Base-by-base conservation (phyloP, 225 moss, liverwort and hornwort genomes). In the Bryum argenteum region DNA sequence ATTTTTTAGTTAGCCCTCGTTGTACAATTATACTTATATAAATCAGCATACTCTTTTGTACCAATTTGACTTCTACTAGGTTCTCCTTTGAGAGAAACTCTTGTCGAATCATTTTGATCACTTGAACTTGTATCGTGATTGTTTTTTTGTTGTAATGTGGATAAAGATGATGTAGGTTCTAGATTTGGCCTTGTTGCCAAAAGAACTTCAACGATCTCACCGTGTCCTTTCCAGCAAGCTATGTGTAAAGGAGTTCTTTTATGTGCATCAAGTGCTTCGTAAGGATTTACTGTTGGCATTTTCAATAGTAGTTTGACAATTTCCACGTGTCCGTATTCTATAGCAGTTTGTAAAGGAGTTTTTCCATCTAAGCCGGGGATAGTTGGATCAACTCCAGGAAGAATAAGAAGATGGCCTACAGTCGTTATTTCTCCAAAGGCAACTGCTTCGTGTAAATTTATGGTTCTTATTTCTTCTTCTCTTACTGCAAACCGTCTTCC, bases 211-310 rank as follows among this genome's bases (percentile, higher is more conserved):
- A 65, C 72, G 56, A 81, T 72, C 1, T 43, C 48, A 40, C 68
- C 45, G n/a, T 71, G 20, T 1, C 77, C 60, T 66, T 78, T 78
- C 60, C 60, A 78, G 44, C 77, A 78, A 6, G 71, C 71, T 41
- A 71, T 52, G 1, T 78, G 43, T 8, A 78, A 37, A 20, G 59
- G 71, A 52, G 52, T 77, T 51, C 12, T 19, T 59, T 66, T 10
- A 8, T 33, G 42, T 28, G 4, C 1, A 66, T 77, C 71, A 59
- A 77, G 1, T 13, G 50, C 2, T 52, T 11, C 23, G 53, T 71
- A 8, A 10, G 71, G 52, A 71, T 53, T 77, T 3, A 71, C 8
- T 9, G 2, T 60, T 26, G 60, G 66, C 59, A 66, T 71, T 21
- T 65, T 77, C 8, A 66, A 53, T 10, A 71, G 52, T 41, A 77